Conservation (phyloP, 257 asterid species). For the Haberlea rhodopensis region DNA sequence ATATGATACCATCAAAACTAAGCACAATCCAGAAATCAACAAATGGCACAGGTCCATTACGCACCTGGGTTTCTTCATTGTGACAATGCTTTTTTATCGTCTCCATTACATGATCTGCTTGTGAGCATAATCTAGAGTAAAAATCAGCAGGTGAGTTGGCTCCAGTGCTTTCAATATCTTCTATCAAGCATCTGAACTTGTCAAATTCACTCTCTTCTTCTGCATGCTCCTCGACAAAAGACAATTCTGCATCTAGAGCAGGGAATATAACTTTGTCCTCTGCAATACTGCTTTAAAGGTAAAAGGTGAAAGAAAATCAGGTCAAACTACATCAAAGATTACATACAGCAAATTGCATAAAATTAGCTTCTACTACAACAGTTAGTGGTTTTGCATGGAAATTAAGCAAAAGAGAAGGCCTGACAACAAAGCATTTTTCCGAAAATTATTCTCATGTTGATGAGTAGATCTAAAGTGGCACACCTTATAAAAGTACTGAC, state of each 20-base stretch:
- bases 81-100: constrained; percentile 74
- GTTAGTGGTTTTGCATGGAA: neutral
- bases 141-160: constrained; percentile 83
- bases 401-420: neutral
- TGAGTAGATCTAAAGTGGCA: neutral
- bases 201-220: constrained; percentile 92
- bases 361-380: constrained; percentile 14
- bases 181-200: constrained; percentile 85
- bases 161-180: constrained; percentile 81
- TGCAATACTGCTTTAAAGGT: constrained; percentile 74
- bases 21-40: constrained; percentile 17
- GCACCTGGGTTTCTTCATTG: constrained; percentile 87
- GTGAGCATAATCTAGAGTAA: constrained; percentile 76
- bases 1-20: neutral
- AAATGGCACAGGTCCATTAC: constrained; percentile 17
- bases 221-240: constrained; percentile 91
- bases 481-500: neutral
- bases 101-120: constrained; percentile 91
- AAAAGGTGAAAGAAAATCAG: constrained; percentile 15
- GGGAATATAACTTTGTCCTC: constrained; percentile 98
- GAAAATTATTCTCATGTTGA: neutral
- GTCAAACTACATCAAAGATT: constrained; percentile 14
- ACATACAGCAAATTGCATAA: constrained; percentile 11
- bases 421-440: constrained; percentile 3
- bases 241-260: constrained; percentile 83